These are phyloP conservation scores for Chrysopogon serrulatus DNA, from an alignment of 176 grass and related monocot genomes.

Conservation along the genomic window DNA sequence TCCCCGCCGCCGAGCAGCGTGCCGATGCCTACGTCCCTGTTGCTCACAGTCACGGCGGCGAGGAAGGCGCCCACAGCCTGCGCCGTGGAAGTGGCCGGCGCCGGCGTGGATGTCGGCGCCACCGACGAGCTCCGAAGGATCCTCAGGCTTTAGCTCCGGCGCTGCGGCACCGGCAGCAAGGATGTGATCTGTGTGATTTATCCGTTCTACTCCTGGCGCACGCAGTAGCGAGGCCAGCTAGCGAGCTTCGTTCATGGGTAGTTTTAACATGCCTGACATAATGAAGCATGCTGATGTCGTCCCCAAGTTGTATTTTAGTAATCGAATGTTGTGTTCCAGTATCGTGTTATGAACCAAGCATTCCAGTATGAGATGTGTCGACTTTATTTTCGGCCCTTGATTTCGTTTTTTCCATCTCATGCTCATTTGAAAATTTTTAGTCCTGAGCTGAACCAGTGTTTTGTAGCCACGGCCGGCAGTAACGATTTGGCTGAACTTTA, in stretches of 20 bases:
- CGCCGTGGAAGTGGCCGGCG: slow-evolving; percentile 25
- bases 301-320: slow-evolving; percentile 4
- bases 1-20: slow-evolving; percentile 81
- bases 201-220: not conserved
- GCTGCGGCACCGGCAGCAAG: not conserved
- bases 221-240: not conserved
- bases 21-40: slow-evolving; percentile 67
- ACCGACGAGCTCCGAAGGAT: slow-evolving; percentile 71
- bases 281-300: not conserved
- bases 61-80: slow-evolving; percentile 35
- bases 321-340: not conserved
- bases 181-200: not conserved
- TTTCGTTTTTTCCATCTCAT: not conserved
- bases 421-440: not conserved
- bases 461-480: no score
- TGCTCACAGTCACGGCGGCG: slow-evolving; percentile 11
- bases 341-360: not conserved
- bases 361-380: not conserved
- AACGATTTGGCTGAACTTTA: not conserved
- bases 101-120: slow-evolving; percentile 46
- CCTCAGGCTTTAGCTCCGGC: slow-evolving; percentile 43
- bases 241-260: not conserved
- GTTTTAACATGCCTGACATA: slow-evolving; percentile 27
- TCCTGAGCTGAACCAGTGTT: not conserved
- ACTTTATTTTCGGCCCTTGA: not conserved